Conservation (phyloP, 371 early-diverging fungal genomes). For the Mucor plumbeus region DNA sequence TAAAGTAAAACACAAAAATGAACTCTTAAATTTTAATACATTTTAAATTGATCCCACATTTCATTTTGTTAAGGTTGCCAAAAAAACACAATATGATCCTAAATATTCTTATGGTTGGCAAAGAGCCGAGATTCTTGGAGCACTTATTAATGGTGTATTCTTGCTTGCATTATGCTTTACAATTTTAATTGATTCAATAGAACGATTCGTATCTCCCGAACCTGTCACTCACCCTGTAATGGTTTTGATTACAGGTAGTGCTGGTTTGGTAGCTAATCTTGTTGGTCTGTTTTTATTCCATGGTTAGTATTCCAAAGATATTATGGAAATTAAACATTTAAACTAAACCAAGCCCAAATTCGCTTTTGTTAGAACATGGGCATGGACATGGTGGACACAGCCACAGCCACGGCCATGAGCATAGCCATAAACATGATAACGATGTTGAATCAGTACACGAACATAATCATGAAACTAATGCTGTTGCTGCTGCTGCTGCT, state of each 20-base stretch:
- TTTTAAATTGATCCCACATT: not conserved
- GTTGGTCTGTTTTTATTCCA: slow-evolving; percentile 83
- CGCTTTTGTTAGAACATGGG: slow-evolving; percentile 15
- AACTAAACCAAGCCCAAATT: not conserved
- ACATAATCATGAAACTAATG: slow-evolving; percentile 22
- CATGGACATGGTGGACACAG: slow-evolving; percentile 43
- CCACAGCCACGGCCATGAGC: slow-evolving; percentile 37
- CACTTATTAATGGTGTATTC: slow-evolving; percentile 89
- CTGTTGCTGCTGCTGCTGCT: too few relatives aligned
- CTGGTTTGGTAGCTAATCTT: slow-evolving; percentile 86
- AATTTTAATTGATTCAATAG: slow-evolving; percentile 86
- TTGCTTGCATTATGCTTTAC: slow-evolving; percentile 89
- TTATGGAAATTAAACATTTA: too few relatives aligned
- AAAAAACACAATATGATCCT: slow-evolving; percentile 52
- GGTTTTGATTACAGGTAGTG: slow-evolving; percentile 83
- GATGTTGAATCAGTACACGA: slow-evolving; percentile 17
- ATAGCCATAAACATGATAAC: slow-evolving; percentile 21
- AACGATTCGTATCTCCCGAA: slow-evolving; percentile 76
- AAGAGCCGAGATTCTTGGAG: slow-evolving; percentile 92
- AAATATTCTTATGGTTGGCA: slow-evolving; percentile 90
- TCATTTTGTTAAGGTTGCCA: slow-evolving; percentile 26
- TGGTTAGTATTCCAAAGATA: slow-evolving; percentile 37
- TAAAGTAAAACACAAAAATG: slow-evolving; percentile 45
- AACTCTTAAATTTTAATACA: not conserved
- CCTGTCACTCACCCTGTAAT: slow-evolving; percentile 74